These are phyloP conservation scores for Rhizophagus clarus DNA, from an alignment of 192 early-diverging fungal species.

Conservation along the genomic window DNA sequence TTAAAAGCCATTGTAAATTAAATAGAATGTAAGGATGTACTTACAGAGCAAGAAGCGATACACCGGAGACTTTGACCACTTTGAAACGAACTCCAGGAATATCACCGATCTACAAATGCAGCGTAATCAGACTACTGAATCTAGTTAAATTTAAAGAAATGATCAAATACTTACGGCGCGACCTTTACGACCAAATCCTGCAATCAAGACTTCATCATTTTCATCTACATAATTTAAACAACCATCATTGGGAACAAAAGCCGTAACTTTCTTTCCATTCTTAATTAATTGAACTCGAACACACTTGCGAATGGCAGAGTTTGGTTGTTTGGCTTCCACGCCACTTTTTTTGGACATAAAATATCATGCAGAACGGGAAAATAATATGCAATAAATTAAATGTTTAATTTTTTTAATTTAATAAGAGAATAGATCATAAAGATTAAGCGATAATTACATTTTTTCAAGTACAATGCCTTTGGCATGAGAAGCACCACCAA, in stretches of 20 bases:
- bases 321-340: constrained; percentile 99
- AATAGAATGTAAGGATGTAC: neutral
- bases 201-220: constrained; percentile 99
- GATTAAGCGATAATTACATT: constrained; percentile 64
- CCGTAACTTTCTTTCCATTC: constrained; percentile 99
- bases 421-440: neutral
- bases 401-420: neutral
- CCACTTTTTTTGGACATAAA: constrained; percentile 56
- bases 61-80: constrained; percentile 99
- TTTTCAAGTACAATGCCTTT: constrained; percentile 99
- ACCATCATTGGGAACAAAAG: constrained; percentile 99
- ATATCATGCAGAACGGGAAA: no score
- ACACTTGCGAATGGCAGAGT: constrained; percentile 99
- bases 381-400: constrained; percentile 1
- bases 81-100: constrained; percentile 99
- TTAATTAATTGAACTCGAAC: constrained; percentile 99
- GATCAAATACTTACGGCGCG: constrained; percentile 70
- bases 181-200: constrained; percentile 99
- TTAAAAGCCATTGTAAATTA: neutral
- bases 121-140: constrained; percentile 8
- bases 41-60: constrained; percentile 97
- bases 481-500: constrained; percentile 99
- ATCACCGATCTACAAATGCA: constrained; percentile 75
- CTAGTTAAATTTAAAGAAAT: neutral
- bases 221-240: constrained; percentile 99